These are phyloP conservation scores for Ascosphaera apis DNA, from an alignment of 2,329 filamentous ascomycete species.

Conservation along the genomic window DNA sequence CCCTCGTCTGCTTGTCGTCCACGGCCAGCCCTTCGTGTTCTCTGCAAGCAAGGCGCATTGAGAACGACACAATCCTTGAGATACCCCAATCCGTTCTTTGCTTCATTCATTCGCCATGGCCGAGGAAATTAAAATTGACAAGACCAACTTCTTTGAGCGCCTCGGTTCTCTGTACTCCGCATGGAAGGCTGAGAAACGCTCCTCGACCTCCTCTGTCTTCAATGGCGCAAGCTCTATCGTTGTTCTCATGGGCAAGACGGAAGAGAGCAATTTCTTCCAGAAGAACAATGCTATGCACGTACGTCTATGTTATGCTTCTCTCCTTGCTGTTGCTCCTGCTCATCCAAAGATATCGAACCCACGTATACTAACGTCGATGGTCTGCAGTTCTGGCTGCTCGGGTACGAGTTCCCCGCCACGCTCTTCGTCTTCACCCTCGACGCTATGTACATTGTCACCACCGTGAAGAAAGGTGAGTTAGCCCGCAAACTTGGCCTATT, in stretches of 20 bases:
- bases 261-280: conserved; percentile 65
- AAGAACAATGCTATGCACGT: conserved; percentile 97
- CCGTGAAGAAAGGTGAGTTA: conserved; percentile 70
- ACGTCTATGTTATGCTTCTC: conserved; percentile 19
- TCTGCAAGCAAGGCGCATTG: too few species aligned
- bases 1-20: too few species aligned
- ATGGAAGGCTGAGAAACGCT: conserved; percentile 92
- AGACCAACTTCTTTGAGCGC: conserved; percentile 79
- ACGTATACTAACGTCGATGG: neutral
- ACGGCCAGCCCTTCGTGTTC: too few species aligned
- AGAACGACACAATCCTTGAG: too few species aligned
- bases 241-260: conserved; percentile 84
- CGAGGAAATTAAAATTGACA: conserved; percentile 86
- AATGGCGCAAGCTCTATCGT: conserved; percentile 68
- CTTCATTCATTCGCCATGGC: conserved; percentile 24
- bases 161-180: conserved; percentile 64
- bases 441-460: conserved; percentile 76
- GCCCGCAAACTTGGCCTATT: neutral
- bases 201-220: conserved; percentile 50
- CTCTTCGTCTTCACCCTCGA: conserved; percentile 82
- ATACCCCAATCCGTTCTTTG: neutral
- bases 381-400: conserved; percentile 88
- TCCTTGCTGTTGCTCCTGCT: neutral
- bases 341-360: neutral
- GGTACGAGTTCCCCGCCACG: conserved; percentile 95